Evolutionary conservation across 164 flowering plant genomes (phyloP), one percentile per base, ranked within the genome.

Genomic region (Annona squamosa): DNA sequence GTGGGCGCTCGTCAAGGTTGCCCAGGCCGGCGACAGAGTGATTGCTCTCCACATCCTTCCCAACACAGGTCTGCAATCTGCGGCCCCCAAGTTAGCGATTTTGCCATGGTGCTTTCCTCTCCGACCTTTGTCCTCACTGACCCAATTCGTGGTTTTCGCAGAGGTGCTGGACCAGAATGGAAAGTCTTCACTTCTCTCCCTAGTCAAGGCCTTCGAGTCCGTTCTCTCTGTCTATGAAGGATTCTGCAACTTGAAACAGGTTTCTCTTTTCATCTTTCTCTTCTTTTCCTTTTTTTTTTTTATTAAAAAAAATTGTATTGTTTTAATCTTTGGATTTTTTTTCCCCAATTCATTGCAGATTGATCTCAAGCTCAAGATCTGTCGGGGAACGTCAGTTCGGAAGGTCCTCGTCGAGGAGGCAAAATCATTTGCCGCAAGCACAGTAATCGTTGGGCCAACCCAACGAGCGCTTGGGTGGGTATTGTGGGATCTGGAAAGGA

Each of bases 241-340:
- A 6, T 96, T 93, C 83, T 96, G 99, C 86, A 90, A 88, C 79
- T 84, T 93, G 80, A 96, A 93, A 76, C 98, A 96, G 95, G 99
- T 93, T 48, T 17, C 10, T 46, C 65, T 45, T 5, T 19, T 5
- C 19, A 44, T 45, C 19, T 37, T 19, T 9, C 9, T 63, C 19
- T 47, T 46, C 5, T 44, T 62, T 48, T 59, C 41, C 47, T 1
- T 7, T 1, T 26, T 71, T 42, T 7, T 56, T 56, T 4, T 71
- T 2, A 66, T n/a, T n/a, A 19, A 37, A 9, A 9, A 4, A 9
- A 18, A 17, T 46, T 45, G 46, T 68, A 56, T 46, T 68, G 46
- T 41, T 12, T 16, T 66, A 43, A 10, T 41, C 9, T 18, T 41
- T 4, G n/a, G 47, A 17, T 61, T 62, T 48, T 3, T 10, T 42